A percentile compares a stretch with the other conserved stretches of the same genome.
Evolutionary conservation across 2,329 filamentous ascomycete species (phyloP).

Genomic region (Ilyonectria robusta): DNA sequence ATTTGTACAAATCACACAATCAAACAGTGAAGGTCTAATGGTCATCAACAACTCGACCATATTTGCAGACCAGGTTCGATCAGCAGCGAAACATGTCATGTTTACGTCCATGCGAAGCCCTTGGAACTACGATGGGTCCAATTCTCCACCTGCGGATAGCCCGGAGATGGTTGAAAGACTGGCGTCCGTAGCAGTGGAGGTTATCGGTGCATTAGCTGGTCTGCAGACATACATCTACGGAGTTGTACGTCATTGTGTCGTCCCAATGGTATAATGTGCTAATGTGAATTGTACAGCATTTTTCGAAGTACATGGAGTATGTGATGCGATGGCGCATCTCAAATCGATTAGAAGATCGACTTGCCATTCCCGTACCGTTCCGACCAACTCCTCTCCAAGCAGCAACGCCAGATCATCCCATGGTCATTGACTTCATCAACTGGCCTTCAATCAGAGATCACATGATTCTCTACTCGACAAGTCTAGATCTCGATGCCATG

Average conservation of each 20-base stretch:
- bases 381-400: conserved; percentile 21
- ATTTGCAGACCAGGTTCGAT: conserved; percentile 11
- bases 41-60: conserved; percentile 13
- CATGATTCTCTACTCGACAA: conserved; percentile 9
- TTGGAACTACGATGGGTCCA: not conserved
- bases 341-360: not conserved
- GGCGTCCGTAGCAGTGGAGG: conserved; percentile 5
- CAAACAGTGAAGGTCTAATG: not conserved
- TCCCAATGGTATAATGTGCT: not conserved
- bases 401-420: not conserved
- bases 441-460: conserved; percentile 24
- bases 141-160: too few relatives aligned
- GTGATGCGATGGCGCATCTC: conserved; percentile 14
- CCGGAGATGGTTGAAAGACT: conserved; percentile 1
- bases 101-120: not conserved
- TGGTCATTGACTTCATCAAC: conserved; percentile 24
- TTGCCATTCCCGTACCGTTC: conserved; percentile 6
- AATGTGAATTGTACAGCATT: not conserved
- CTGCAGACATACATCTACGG: conserved; percentile 17
- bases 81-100: conserved; percentile 11
- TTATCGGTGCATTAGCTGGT: conserved; percentile 9
- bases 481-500: conserved; percentile 17
- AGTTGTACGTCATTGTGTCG: not conserved
- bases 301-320: conserved; percentile 20
- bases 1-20: not conserved